Base-by-base conservation (phyloP, 345 rosid genomes). In the Salix koriyanagi region DNA sequence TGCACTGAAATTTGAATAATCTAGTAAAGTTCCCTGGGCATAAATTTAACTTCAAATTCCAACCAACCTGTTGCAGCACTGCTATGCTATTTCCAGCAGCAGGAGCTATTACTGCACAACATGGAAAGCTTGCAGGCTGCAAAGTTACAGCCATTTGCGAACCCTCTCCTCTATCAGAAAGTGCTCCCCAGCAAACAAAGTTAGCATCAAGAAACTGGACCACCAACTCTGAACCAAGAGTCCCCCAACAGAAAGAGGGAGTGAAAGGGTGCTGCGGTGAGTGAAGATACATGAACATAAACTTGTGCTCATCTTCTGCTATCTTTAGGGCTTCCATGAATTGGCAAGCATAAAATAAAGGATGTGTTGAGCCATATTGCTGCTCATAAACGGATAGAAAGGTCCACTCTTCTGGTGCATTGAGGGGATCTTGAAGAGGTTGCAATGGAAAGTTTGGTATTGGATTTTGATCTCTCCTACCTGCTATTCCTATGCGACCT, bases 281-380 rank as follows among this genome's bases (percentile, higher is more conserved):
- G 83, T 87, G 90, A 28, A 90, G 84, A 69, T 88, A 90, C 83
- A 90, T 39, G 76, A 90, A 90, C 89, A 88, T 21, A 65, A 88
- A 84, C 83, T 87, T 87, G 41, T 83, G 79, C 65, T 90, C 89
- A 13, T 84, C 79, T 71, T 84, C 84, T 12, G 90, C 91, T 18
- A 88, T 84, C 81, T 79, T 90, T 44, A 87, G 68, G 28, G 91
- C 84, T 70, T 88, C 88, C 71, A 48, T 77, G 48, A 88, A 76
- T 19, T 74, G 77, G 79, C 88, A 88, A 8, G 87, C 83, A 1
- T 85, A 84, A 76, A 90, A 88, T 79, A 88, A 80, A 2, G 93
- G 93, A 73, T 87, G 93, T 15, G 16, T 74, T 28, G 86, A 64
- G 10, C 94, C 87, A 76, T 85, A 86, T 61, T 86, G 86, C 79